Percentiles rank a stretch among this genome's conserved stretches.
These are phyloP conservation scores for Claviceps cyperi DNA, from an alignment of 2,329 filamentous ascomycete genomes.

Conservation along the genomic window DNA sequence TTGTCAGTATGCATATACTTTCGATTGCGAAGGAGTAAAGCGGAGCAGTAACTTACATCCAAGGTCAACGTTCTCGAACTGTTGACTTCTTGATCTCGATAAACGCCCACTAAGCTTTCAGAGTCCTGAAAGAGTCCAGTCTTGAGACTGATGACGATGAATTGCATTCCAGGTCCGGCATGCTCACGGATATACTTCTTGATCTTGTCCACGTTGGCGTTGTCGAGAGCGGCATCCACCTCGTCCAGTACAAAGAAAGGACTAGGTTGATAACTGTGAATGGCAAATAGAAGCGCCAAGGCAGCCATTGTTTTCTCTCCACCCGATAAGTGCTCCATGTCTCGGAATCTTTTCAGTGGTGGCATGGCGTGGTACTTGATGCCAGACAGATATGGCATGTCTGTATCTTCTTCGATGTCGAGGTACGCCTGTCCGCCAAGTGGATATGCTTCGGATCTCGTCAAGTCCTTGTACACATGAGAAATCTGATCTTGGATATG, in stretches of 20 bases:
- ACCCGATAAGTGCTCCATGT: conserved; percentile 96
- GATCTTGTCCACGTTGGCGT: conserved; percentile 90
- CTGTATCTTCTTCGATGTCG: conserved; percentile 85
- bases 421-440: conserved; percentile 83
- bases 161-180: conserved; percentile 93
- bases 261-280: conserved; percentile 88
- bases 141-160: conserved; percentile 96
- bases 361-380: conserved; percentile 99
- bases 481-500: conserved; percentile 94
- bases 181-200: conserved; percentile 94
- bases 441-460: conserved; percentile 77
- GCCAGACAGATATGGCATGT: conserved; percentile 86
- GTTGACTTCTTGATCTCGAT: conserved; percentile 87
- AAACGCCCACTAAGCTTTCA: conserved; percentile 89
- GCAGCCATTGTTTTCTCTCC: conserved; percentile 99
- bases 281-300: conserved; percentile 86
- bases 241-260: conserved; percentile 98
- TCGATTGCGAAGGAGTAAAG: neutral
- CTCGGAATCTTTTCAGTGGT: conserved; percentile 91
- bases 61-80: conserved; percentile 82
- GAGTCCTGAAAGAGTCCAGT: conserved; percentile 91
- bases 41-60: conserved; percentile 55
- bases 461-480: conserved; percentile 89
- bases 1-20: conserved; percentile 3
- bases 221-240: conserved; percentile 95